These are phyloP conservation scores for Sporisorium scitamineum DNA, from an alignment of 1,284 basidiomycete genomes.

Conservation along the genomic window DNA sequence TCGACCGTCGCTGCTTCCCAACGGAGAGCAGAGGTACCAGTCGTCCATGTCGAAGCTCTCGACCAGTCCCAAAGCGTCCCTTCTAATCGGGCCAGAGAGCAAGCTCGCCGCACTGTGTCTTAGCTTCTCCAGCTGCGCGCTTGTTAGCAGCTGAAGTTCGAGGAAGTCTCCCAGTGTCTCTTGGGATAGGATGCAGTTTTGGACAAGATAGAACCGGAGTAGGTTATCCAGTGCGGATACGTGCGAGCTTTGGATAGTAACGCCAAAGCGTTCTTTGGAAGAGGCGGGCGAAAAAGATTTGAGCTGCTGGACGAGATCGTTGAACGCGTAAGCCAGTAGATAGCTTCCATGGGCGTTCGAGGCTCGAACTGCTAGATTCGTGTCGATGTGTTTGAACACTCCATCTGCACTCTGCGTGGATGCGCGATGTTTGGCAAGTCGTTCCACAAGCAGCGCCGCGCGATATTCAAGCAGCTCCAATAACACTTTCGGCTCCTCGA, in stretches of 20 bases:
- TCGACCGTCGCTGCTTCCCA: slow-evolving; percentile 53
- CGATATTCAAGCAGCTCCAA: slow-evolving; percentile 44
- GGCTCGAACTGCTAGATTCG: slow-evolving; percentile 48
- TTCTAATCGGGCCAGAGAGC: slow-evolving; percentile 31
- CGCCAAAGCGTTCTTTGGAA: slow-evolving; percentile 19
- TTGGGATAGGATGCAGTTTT: slow-evolving; percentile 48
- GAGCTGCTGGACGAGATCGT: slow-evolving; percentile 23
- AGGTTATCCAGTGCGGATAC: slow-evolving; percentile 26
- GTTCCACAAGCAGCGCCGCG: slow-evolving; percentile 38
- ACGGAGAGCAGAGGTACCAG: slow-evolving; percentile 59
- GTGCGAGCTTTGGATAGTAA: slow-evolving; percentile 9
- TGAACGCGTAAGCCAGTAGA: slow-evolving; percentile 47
- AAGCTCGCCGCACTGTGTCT: slow-evolving; percentile 22
- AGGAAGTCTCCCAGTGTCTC: slow-evolving; percentile 34
- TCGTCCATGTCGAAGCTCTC: slow-evolving; percentile 62
- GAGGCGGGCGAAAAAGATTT: slow-evolving; percentile 4
- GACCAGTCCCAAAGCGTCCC: slow-evolving; percentile 49
- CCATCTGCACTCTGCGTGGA: slow-evolving; percentile 10
- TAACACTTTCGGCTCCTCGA: slow-evolving; percentile 27
- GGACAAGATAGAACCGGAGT: slow-evolving; percentile 46
- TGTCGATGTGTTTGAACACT: slow-evolving; percentile 43
- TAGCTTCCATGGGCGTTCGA: slow-evolving; percentile 50
- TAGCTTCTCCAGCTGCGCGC: slow-evolving; percentile 26
- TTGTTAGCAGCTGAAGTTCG: slow-evolving; percentile 23
- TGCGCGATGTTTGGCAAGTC: slow-evolving; percentile 41